phyloP scores from a whole-genome alignment of 2,329 filamentous ascomycete genomes.

The Fusarium foetens region DNA sequence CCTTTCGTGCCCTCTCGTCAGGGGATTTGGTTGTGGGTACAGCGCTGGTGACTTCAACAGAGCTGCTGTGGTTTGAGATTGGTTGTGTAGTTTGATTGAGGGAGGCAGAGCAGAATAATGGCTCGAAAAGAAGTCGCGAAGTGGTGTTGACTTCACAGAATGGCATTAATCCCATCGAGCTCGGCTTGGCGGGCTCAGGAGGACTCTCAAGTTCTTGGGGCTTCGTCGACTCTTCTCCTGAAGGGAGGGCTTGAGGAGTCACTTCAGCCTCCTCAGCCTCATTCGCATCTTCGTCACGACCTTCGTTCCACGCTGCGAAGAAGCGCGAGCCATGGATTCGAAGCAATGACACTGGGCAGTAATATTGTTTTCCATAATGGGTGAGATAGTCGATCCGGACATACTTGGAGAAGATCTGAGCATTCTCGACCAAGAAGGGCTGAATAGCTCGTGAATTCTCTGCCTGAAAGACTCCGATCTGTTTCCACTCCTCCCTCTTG shows the following conservation, averaged over 20 bases:
- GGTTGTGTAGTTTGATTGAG: slow-evolving; percentile 5
- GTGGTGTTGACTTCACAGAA: slow-evolving; percentile 14
- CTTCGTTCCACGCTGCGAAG: slow-evolving; percentile 90
- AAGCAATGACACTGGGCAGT: slow-evolving; percentile 90
- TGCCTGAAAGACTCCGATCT: slow-evolving; percentile 88
- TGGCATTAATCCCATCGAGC: slow-evolving; percentile 2
- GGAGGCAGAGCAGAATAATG: slow-evolving; percentile 21
- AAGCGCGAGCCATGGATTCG: slow-evolving; percentile 96
- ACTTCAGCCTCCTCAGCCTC: slow-evolving; percentile 31
- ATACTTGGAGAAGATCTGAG: slow-evolving; percentile 95
- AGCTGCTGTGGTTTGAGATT: neutral
- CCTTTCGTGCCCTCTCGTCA: slow-evolving; percentile 23
- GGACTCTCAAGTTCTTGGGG: neutral
- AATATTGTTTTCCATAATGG: slow-evolving; percentile 96
- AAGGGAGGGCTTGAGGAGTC: slow-evolving; percentile 7
- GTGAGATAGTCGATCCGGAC: slow-evolving; percentile 89
- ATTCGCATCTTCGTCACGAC: slow-evolving; percentile 70
- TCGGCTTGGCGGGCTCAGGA: neutral
- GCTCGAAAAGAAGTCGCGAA: slow-evolving; percentile 12
- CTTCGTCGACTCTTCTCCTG: slow-evolving; percentile 6
- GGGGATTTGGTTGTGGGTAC: neutral
- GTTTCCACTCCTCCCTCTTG: slow-evolving; percentile 91
- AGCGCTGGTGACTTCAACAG: slow-evolving; percentile 1
- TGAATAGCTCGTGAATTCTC: slow-evolving; percentile 94
- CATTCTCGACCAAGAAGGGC: slow-evolving; percentile 92